Evolutionary conservation across 805 yeast genomes (phyloP).

Genomic region (Candida argentea): DNA sequence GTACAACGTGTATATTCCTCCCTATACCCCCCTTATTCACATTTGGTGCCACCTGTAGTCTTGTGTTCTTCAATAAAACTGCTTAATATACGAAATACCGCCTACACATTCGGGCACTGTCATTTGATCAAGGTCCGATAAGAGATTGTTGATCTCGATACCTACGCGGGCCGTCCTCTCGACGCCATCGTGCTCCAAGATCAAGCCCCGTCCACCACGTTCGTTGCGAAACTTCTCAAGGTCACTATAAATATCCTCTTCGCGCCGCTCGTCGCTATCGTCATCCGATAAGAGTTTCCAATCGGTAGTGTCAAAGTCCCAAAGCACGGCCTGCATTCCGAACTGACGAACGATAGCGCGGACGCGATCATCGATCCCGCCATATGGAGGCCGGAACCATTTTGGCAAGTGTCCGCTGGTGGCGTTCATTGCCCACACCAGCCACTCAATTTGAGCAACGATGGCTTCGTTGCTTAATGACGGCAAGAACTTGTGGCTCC

Average conservation of each 20-base stretch:
- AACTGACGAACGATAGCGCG: conserved; percentile 70
- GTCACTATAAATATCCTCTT: conserved; percentile 43
- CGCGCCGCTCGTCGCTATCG: conserved; percentile 33
- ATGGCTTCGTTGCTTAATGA: conserved; percentile 67
- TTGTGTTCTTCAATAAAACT: conserved; percentile 7
- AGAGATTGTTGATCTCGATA: conserved; percentile 39
- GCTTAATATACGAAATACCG: conserved; percentile 50
- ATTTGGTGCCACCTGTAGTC: background rate
- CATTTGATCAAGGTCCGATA: conserved; percentile 47
- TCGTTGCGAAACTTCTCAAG: conserved; percentile 40
- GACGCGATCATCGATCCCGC: conserved; percentile 84
- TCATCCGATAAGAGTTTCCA: conserved; percentile 52
- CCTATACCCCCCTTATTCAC: no score
- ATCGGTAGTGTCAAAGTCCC: conserved; percentile 90
- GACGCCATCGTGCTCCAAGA: conserved; percentile 81
- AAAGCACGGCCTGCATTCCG: conserved; percentile 78
- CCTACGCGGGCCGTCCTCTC: conserved; percentile 60
- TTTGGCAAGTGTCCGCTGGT: conserved; percentile 80
- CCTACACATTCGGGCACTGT: conserved; percentile 74
- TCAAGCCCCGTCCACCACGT: conserved; percentile 41
- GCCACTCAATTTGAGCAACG: conserved; percentile 88
- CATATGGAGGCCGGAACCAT: conserved; percentile 96
- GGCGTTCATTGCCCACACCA: conserved; percentile 96
- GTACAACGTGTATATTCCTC: no score
- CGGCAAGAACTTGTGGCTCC: conserved; percentile 87